A percentile compares a stretch with the other conserved stretches of the same genome.
phyloP scores from a whole-genome alignment of 2,329 filamentous ascomycete species.

The Furcasterigmium furcatum region DNA sequence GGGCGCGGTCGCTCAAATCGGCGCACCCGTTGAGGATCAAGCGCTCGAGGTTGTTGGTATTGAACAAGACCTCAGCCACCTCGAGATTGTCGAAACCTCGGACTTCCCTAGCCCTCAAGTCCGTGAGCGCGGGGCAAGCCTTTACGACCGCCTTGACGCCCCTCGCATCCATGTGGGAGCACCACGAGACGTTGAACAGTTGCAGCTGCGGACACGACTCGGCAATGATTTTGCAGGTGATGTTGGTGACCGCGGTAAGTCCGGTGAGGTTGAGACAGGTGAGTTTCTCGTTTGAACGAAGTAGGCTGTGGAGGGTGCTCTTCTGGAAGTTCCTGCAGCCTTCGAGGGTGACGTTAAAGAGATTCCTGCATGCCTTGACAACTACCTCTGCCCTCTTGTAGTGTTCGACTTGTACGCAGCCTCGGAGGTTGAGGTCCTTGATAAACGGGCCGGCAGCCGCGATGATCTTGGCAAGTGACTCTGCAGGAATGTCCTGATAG shows the following conservation, averaged over 20 bases:
- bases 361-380: slow-evolving; percentile 79
- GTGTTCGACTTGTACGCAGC: slow-evolving; percentile 85
- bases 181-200: slow-evolving; percentile 89
- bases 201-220: slow-evolving; percentile 79
- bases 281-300: slow-evolving; percentile 70
- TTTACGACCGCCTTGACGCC: slow-evolving; percentile 72
- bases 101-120: slow-evolving; percentile 80
- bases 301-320: slow-evolving; percentile 72
- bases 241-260: slow-evolving; percentile 74
- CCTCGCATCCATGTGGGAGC: slow-evolving; percentile 75
- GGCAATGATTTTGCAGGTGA: slow-evolving; percentile 81
- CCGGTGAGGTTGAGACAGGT: slow-evolving; percentile 86
- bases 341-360: slow-evolving; percentile 84
- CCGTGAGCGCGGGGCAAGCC: slow-evolving; percentile 68
- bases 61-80: slow-evolving; percentile 72
- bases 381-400: slow-evolving; percentile 75
- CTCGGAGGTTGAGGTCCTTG: slow-evolving; percentile 83
- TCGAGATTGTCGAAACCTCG: slow-evolving; percentile 72
- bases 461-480: slow-evolving; percentile 82
- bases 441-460: slow-evolving; percentile 84
- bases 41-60: slow-evolving; percentile 78
- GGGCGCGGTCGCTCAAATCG: slow-evolving; percentile 70
- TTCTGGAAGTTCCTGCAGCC: slow-evolving; percentile 83
- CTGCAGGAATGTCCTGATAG: slow-evolving; percentile 81
- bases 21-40: slow-evolving; percentile 77